Evolutionary conservation across 306 rosid genomes (phyloP), one percentile per base, ranked within the genome.

Genomic region (Benincasa hispida): DNA sequence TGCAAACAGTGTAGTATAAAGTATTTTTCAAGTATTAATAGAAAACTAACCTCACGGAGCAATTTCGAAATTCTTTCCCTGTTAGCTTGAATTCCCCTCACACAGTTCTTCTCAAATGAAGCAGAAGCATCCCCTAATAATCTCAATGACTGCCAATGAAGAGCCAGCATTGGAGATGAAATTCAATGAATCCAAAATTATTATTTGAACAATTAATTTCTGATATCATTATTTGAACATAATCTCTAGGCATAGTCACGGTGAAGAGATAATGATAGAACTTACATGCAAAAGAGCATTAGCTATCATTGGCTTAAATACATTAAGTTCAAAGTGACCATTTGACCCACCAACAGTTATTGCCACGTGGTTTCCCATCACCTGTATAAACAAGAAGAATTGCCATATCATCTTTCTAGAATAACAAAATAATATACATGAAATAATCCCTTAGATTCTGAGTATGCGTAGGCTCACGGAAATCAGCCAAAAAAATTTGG

Each of bases 281-380:
- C 99, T 75, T 89, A 95, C 98, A 37, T 90, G 96, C 69, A 95
- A 81, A 77, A 95, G 96, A 82, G 79, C 73, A 45, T 78, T 92
- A 55, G 98, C 98, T 81, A 95, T 95, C 97, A 92, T 68, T 57
- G 99, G 99, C 80, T 95, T 95, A 90, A 42, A 95, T 66, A 95
- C 99, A 83, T 95, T 95, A 78, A 95, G 98, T 83, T 92, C 99
- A 81, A 95, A 95, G 84, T 92, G 99, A 85, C 99, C 99, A 77
- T 89, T 95, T 37, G 99, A 87, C 79, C 98, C 99, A 37, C 99
- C 99, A 60, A 95, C 87, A 27, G 99, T 90, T 82, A 92, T 82
- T 53, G 90, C 98, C 79, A 92, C 93, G 81, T 95, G 89, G 93
- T 95, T 95, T 81, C 98, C 99, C 87, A 95, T 89, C 74, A 95